Base-by-base conservation (phyloP, 2,329 filamentous ascomycete genomes). In the Cadophora sp. region DNA sequence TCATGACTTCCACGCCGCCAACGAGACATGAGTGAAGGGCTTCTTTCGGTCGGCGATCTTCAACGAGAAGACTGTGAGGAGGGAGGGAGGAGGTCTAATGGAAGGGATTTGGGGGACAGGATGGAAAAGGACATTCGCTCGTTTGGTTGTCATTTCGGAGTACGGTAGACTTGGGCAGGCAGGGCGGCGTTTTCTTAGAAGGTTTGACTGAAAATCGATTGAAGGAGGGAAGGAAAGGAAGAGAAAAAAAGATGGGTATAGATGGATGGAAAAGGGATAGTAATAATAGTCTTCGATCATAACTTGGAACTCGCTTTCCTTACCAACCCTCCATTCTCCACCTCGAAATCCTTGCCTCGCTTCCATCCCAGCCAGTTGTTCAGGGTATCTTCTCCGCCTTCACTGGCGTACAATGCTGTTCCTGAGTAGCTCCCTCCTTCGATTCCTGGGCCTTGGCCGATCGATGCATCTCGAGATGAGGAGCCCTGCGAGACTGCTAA, bases 331-430 rank as follows among this genome's bases (percentile, higher is more conserved):
- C 90, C 91, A 33, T 86, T 80, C 33, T 83, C 79, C 1, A 92
- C 81, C n/a, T 87, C 84, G 76, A 89, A 97, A 39, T 97, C 87
- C 67, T 80, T 83, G 0, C 91, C 93, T 73, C 82, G 85, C 67
- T 81, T 84, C 93, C 93, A 96, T 0, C 93, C 92, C 72, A 91
- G 82, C 95, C 95, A 97, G 59, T 84, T 78, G 60, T 80, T 80
- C 69, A 97, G 77, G 4, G 85, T 84, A 61, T 88, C 86, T 76
- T 93, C 89, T 0, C 93, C 94, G 4, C 91, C 92, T 27, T 89
- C 80, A 0, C 94, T 92, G 0, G 92, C 87, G 4, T 77, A 77
- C 64, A 97, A 77, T 0, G 84, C 79, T 24, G 79, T 80, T 20
- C 86, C 87, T 0, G 73, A 78, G 83, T 95, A 97, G 0, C 91